Evolutionary conservation across 805 yeast species (phyloP).

Genomic region (Saccharomyces jurei): DNA sequence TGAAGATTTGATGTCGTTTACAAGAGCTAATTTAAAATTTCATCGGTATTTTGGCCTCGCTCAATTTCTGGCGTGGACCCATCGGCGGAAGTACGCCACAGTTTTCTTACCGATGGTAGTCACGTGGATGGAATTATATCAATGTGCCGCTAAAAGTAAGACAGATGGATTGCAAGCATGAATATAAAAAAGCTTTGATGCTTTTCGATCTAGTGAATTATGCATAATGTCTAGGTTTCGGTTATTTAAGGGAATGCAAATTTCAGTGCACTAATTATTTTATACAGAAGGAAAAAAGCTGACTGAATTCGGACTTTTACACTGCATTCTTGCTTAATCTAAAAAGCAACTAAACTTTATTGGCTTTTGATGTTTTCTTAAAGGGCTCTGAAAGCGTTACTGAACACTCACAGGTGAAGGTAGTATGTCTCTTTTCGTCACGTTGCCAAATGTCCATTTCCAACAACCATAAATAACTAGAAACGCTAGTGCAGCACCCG

Average conservation of each 20-base stretch:
- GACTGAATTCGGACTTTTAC: not conserved
- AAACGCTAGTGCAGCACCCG: constrained; percentile 19
- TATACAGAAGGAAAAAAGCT: not conserved
- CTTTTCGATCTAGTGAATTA: not conserved
- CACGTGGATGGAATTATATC: not conserved
- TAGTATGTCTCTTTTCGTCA: not conserved
- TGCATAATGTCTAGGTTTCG: not conserved
- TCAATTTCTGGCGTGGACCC: not conserved
- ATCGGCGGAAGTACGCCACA: not conserved
- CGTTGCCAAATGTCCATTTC: constrained; percentile 7
- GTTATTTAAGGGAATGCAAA: not conserved
- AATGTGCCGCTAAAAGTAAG: not conserved
- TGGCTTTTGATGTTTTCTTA: not conserved
- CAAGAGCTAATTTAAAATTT: not conserved
- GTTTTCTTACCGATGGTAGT: not conserved
- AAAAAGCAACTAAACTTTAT: not conserved
- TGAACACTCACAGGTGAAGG: not conserved
- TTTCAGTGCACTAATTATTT: not conserved
- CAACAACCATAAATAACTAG: constrained; percentile 8
- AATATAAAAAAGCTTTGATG: not conserved
- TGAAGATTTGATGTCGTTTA: not conserved
- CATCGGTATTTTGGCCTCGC: not conserved
- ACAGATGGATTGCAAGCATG: not conserved
- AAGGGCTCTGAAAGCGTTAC: not conserved
- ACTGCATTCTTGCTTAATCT: not conserved